Evolutionary conservation across 208 protist species (phyloP), one percentile per base, ranked within the genome.

Genomic region (Trypanosoma platydactyli): DNA sequence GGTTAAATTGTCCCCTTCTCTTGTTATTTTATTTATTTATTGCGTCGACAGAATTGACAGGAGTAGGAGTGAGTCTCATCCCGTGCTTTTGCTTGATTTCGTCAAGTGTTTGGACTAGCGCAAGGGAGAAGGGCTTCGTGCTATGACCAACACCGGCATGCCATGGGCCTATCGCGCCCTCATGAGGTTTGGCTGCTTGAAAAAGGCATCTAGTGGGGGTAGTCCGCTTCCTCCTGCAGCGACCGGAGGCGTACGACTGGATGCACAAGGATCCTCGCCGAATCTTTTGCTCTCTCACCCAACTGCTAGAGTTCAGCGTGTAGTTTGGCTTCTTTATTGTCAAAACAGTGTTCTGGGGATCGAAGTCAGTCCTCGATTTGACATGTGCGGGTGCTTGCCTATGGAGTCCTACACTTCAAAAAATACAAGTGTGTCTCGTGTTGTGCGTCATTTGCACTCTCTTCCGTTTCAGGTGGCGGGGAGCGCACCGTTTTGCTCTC

Each of bases 261-360:
- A n/a, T 18, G 20, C 24, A 40, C 41, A n/a, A 16, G 13, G 13
- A 27, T 3, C 38, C 24, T 6, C 38, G 9, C 66, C 67, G 5
- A 72, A 72, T 42, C 58, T 72, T 52, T 59, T 72, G 9, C 33
- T 72, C 40, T 72, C 67, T 3, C 35, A 52, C 11, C 41, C 57
- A 25, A 44, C 40, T 40, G 9, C 25, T 38, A 27, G 40, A 2
- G 58, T 48, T 13, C 58, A 46, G 24, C 56, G 67, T 52, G 82
- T 68, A 22, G 64, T 83, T 52, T 94, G 89, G 86, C 86, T 92
- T 35, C 30, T 91, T 22, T 76, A 88, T 29, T 62, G 73, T 1
- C 69, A 79, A 20, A 71, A 80, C 15, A 53, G 49, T 12, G 68
- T 73, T 25, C 42, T 94, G 6, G 80, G 73, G 2, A 11, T 72